phyloP scores from a whole-genome alignment of 345 rosid species.

The Eucalyptus melliodora region DNA sequence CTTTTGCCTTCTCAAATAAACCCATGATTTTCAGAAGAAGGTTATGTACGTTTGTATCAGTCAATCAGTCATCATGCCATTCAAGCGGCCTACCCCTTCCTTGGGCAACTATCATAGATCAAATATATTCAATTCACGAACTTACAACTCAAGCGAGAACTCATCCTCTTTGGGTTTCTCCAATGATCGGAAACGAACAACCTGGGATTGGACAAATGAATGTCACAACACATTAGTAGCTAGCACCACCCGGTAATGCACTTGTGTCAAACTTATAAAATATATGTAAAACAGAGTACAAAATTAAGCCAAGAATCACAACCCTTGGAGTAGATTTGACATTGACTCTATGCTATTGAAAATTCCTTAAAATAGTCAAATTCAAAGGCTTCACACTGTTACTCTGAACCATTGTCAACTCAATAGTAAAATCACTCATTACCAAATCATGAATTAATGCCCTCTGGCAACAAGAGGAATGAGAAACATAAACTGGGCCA shows the following conservation, averaged over 20 bases:
- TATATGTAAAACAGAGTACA: neutral
- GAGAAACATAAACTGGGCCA: neutral
- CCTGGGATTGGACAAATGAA: neutral
- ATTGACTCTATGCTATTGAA: neutral
- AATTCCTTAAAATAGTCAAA: neutral
- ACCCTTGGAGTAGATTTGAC: neutral
- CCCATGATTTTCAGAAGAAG: neutral
- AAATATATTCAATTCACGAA: neutral
- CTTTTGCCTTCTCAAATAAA: neutral
- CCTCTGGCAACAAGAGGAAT: neutral
- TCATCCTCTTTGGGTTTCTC: slow-evolving; percentile 71
- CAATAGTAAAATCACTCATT: neutral
- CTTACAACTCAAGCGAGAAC: slow-evolving; percentile 65
- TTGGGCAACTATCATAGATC: neutral
- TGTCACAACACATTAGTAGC: neutral
- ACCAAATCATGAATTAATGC: neutral
- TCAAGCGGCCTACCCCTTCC: neutral
- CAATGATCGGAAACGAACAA: slow-evolving; percentile 54
- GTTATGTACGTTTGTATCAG: neutral
- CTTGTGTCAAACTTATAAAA: neutral
- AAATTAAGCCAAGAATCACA: neutral
- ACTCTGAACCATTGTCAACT: neutral
- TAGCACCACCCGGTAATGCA: neutral
- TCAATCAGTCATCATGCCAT: neutral
- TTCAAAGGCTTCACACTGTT: neutral